Conservation (phyloP, 2,329 filamentous ascomycete species). For the Sporothrix brunneoviolacea region DNA sequence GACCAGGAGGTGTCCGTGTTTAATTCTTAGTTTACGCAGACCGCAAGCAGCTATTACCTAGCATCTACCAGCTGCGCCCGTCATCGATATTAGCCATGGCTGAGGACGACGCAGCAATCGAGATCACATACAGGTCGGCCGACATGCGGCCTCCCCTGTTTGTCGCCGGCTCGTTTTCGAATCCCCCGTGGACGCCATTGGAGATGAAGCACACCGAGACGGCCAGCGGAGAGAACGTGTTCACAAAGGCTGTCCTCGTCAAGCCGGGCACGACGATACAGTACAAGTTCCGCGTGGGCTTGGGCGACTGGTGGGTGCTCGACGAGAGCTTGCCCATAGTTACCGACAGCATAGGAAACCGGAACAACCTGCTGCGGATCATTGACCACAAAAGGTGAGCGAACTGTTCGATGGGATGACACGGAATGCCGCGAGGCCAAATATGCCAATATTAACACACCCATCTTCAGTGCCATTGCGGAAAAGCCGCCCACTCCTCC, state of each 20-base stretch:
- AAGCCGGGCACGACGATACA: slow-evolving; percentile 55
- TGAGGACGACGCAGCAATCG: slow-evolving; percentile 37
- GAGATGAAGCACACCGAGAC: slow-evolving; percentile 56
- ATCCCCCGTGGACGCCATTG: slow-evolving; percentile 58
- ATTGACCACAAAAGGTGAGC: slow-evolving; percentile 17
- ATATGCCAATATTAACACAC: neutral
- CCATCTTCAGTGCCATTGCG: neutral
- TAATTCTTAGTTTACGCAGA: neutral
- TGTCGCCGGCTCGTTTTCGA: slow-evolving; percentile 61
- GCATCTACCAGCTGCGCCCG: too few relatives aligned
- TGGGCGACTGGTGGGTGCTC: slow-evolving; percentile 63
- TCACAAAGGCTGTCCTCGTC: slow-evolving; percentile 49
- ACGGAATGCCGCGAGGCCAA: neutral
- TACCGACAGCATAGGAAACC: slow-evolving; percentile 39
- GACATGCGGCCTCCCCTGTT: slow-evolving; percentile 62
- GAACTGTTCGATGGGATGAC: neutral
- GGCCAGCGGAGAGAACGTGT: slow-evolving; percentile 49
- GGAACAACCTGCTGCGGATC: slow-evolving; percentile 41
- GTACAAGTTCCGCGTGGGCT: slow-evolving; percentile 67
- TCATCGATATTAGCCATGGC: slow-evolving; percentile 25
- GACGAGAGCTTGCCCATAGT: slow-evolving; percentile 54
- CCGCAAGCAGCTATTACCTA: too few relatives aligned
- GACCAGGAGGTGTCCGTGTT: too few relatives aligned
- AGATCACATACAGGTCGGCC: slow-evolving; percentile 54
- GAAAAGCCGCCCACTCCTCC: slow-evolving; percentile 18